Evolutionary conservation across 2,329 filamentous ascomycete genomes (phyloP), one percentile per base, ranked within the genome.

Genomic region (Byssoonygena ceratinophila): DNA sequence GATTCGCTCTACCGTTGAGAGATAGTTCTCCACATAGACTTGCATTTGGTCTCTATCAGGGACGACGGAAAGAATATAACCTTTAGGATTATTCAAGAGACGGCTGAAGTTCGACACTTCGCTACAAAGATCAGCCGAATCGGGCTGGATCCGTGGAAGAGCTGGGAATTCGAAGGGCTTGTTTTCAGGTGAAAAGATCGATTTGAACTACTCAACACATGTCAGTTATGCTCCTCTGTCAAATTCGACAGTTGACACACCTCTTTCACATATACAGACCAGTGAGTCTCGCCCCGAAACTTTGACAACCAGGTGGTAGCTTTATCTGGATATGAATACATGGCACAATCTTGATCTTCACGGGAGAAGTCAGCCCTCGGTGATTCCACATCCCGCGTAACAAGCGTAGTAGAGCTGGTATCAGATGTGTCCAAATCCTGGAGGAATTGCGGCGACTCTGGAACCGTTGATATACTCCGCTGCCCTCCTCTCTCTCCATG

Each of bases 1-100:
- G 8, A 77, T 69, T 0, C 73, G 71, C 59, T 82, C 79, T 46
- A 76, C 70, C 0, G 75, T 75, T 46, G 75, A 67, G n/a, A 83
- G 66, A 63, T 81, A 81, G 34, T 64, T 66, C 12, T 75, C 70
- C 6, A 81, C 68, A 1, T 81, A 71, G 29, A 68, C 59, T 54
- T 80, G 75, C 0, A 73, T 71, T 0, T 51, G 36, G 14, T 54
- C 37, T 46, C 37, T 43, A 27, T 49, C 23, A 25, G 54, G 47
- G 37, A 51, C 45, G 29, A 43, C 49, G 44, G 49, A 53, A 18
- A 57, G 49, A 52, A 57, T 27, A 37, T 51, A 54, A 29, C 47
- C 27, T 41, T 54, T 56, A 31, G 55, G 51, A 22, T 44, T 46
- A 16, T 37, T 36, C 0, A 44, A 16, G 14, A 48, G 51, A 14